Base-by-base conservation (phyloP, 1,139 yeast species). In the Hansenula sp. region DNA sequence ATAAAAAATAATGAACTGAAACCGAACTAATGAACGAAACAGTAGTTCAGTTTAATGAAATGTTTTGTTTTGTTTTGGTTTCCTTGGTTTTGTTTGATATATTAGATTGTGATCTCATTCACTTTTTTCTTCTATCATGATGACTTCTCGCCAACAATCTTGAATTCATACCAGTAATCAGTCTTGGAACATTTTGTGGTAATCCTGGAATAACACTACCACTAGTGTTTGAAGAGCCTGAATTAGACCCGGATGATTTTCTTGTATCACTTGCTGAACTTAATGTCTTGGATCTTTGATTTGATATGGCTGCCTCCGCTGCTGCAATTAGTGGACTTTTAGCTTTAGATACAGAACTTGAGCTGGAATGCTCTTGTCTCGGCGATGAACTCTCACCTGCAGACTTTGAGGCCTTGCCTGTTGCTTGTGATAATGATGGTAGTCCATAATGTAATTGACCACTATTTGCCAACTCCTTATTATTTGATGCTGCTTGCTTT, bases 131-230 rank as follows among this genome's bases (percentile, higher is more conserved):
- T 28, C 40, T 44, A 33, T 42, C 47, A 37, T 44, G 47, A 25
- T 42, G 45, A 41, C 53, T 77, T 73, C 75, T 75, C 57, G 74
- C 79, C 71, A 65, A 70, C 64, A 54, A 74, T 72, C 68, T 77
- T 66, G 79, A 81, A 68, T 54, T 84, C 81, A 68, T 75, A 61
- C 70, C 75, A 57, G 72, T 79, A 60, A 71, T 74, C 17, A 58
- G 41, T 37, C 59, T 61, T 9, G 57, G 54, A 1, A 48, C 46
- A 10, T 40, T 29, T 13, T 16, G 11, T 16, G n/a, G n/a, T n/a
- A n/a, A n/a, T n/a, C n/a, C n/a, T n/a, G n/a, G n/a, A n/a, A n/a
- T n/a, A n/a, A n/a, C n/a, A n/a, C n/a, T n/a, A n/a, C n/a, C n/a
- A n/a, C n/a, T n/a, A n/a, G 38, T 27, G 10, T 17, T 60, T 49